Base-by-base conservation (phyloP, 1,139 yeast genomes). In the Debaryomyces sp. region DNA sequence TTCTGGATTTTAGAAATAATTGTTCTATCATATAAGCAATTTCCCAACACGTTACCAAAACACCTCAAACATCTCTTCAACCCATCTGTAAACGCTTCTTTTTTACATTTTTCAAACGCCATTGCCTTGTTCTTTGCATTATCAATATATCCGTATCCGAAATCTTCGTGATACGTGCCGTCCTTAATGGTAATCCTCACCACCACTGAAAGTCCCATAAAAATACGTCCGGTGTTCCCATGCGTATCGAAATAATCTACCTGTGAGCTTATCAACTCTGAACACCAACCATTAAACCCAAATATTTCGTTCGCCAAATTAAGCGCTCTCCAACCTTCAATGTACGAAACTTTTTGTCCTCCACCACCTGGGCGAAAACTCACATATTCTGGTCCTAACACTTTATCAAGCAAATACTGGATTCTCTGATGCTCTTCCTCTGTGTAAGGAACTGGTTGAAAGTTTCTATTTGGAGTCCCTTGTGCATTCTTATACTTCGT, bases 331-430 rank as follows among this genome's bases (percentile, higher is more conserved):
- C 92, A 87, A 1, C 95, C 96, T 66, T 87, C 94, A 27, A 87
- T 77, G 58, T 87, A 87, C 1, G 87, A 83, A 5, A 87, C 89
- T 45, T 78, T 73, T 39, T 75, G 75, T 6, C 87, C 85, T 2
- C 90, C 90, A 24, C 86, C 90, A 1, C 92, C 95, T 2, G 92
- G 85, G 37, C 98, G 77, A 44, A 82, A 81, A 36, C 96, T 84
- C 29, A 94, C 85, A 60, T 83, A 92, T 65, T 92, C 98, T 0
- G 98, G 97, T 0, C 99, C 99, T 30, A 91, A 72, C 26, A 84
- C 83, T 56, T 80, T 82, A 54, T 82, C 83, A 37, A 87, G 67
- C 17, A 75, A 71, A 22, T 55, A 56, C 54, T 73, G 77, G 42
- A 81, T 77, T 4, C 71, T 58, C 6, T 58, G 57, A 13, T 66